Percentiles rank a stretch among this genome's conserved stretches.
These are phyloP conservation scores for Talaromyces borbonicus DNA, from an alignment of 495 filamentous ascomycete genomes.

Conservation along the genomic window DNA sequence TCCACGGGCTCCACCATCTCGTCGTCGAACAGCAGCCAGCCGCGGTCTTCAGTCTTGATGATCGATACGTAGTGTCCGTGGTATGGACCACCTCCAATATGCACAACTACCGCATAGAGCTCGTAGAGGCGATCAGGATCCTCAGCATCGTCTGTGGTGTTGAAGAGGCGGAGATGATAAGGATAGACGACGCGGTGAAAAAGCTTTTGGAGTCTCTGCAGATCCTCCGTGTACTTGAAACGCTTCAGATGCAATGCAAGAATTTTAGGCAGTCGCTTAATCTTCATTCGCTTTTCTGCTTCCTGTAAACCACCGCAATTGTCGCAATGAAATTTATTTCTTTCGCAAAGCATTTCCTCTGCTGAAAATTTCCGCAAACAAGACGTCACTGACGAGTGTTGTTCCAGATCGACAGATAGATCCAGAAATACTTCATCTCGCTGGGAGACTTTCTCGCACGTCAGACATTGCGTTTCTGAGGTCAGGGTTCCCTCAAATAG, in stretches of 20 bases:
- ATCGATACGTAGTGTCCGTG: constrained; percentile 97
- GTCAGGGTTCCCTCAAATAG: constrained; percentile 91
- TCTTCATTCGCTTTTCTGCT: constrained; percentile 98
- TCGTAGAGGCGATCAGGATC: constrained; percentile 94
- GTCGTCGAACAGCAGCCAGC: constrained; percentile 95
- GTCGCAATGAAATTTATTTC: constrained; percentile 98
- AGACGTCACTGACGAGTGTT: constrained; percentile 93
- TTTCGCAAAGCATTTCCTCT: constrained; percentile 97
- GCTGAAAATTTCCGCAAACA: constrained; percentile 93
- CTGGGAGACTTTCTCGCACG: constrained; percentile 91
- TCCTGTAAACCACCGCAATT: constrained; percentile 95
- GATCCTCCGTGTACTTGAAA: constrained; percentile 96
- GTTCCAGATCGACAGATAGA: constrained; percentile 88
- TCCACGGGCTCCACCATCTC: constrained; percentile 98
- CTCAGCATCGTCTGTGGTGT: constrained; percentile 93
- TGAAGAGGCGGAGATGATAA: constrained; percentile 92
- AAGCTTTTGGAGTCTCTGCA: constrained; percentile 86
- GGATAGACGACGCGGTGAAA: constrained; percentile 97
- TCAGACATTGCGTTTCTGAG: constrained; percentile 93
- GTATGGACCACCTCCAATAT: constrained; percentile 96
- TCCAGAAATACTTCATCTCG: constrained; percentile 93
- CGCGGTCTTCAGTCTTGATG: constrained; percentile 92
- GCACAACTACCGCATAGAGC: constrained; percentile 95
- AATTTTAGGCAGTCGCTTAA: constrained; percentile 87
- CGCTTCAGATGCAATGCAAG: constrained; percentile 87